These are phyloP conservation scores for Apiotrichum montevideense DNA, from an alignment of 1,284 basidiomycete species.

Conservation along the genomic window DNA sequence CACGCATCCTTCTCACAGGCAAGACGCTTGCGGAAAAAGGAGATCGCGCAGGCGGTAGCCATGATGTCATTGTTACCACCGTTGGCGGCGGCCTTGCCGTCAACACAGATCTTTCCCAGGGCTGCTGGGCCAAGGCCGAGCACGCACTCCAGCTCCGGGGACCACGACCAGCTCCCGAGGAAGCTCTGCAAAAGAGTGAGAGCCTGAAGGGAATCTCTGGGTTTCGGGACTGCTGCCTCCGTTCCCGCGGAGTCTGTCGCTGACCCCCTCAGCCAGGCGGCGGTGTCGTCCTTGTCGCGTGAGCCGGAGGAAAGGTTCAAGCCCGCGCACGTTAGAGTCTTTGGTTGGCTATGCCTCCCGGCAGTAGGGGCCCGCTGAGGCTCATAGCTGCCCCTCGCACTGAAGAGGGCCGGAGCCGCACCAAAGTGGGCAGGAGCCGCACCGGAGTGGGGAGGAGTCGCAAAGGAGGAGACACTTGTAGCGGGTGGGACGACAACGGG, in stretches of 20 bases:
- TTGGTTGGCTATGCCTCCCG: too few species aligned
- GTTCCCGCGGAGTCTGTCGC: too few species aligned
- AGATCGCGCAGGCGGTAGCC: slow-evolving; percentile 11
- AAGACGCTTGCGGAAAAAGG: slow-evolving; percentile 8
- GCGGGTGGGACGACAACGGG: too few species aligned
- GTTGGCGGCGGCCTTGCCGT: background rate
- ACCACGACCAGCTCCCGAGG: slow-evolving; percentile 15
- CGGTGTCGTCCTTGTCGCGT: too few species aligned
- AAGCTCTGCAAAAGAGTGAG: slow-evolving; percentile 10
- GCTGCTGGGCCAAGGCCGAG: background rate
- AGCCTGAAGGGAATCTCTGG: background rate
- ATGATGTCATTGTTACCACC: slow-evolving; percentile 1
- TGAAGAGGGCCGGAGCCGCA: too few species aligned
- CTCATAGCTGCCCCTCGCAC: too few species aligned
- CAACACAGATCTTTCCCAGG: background rate
- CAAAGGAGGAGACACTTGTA: too few species aligned
- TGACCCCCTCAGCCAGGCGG: too few species aligned
- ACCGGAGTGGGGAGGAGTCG: background rate
- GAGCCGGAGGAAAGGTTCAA: too few species aligned
- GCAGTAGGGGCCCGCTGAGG: too few species aligned
- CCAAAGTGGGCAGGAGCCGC: too few species aligned
- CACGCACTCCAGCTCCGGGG: background rate
- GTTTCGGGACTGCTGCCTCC: background rate
- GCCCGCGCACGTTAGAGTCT: too few species aligned
- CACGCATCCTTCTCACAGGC: slow-evolving; percentile 8